A percentile compares a stretch with the other conserved stretches of the same genome.
Conservation (phyloP, 345 rosid genomes). For the Gossypium stocksii region DNA sequence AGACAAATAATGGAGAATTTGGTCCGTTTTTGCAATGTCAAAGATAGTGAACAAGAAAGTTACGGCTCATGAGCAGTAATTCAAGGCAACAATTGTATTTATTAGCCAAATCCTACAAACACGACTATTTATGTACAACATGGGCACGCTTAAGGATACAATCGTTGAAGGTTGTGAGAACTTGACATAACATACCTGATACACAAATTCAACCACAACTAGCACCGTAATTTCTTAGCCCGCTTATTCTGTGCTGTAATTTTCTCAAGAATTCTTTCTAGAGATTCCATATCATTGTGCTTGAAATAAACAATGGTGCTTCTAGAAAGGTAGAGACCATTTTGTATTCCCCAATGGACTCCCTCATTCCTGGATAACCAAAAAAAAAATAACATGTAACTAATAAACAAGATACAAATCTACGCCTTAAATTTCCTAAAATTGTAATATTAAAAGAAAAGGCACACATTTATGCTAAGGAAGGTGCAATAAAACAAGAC, state of each 20-base stretch:
- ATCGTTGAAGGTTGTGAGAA: background rate
- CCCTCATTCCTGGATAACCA: slow-evolving; percentile 63
- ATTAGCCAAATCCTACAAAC: background rate
- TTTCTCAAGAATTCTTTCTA: slow-evolving; percentile 55
- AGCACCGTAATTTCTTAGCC: slow-evolving; percentile 75
- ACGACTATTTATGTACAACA: background rate
- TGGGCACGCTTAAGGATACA: background rate
- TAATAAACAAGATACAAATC: slow-evolving; percentile 11
- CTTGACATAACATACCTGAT: slow-evolving; percentile 54
- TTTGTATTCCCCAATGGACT: slow-evolving; percentile 98
- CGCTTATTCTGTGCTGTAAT: slow-evolving; percentile 61
- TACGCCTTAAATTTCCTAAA: background rate
- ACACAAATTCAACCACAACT: slow-evolving; percentile 90
- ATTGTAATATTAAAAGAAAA: background rate
- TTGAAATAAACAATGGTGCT: slow-evolving; percentile 86
- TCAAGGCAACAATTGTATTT: background rate
- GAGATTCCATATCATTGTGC: slow-evolving; percentile 96
- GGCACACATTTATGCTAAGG: background rate
- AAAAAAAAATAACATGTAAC: background rate
- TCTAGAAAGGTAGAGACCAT: slow-evolving; percentile 91
- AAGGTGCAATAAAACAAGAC: background rate
- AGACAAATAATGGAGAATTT: background rate
- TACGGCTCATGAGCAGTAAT: background rate
- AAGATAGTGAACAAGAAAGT: background rate
- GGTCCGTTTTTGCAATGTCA: background rate